Evolutionary conservation across 768 basidiomycete genomes (phyloP).

Genomic region (Peribolospora baueri): DNA sequence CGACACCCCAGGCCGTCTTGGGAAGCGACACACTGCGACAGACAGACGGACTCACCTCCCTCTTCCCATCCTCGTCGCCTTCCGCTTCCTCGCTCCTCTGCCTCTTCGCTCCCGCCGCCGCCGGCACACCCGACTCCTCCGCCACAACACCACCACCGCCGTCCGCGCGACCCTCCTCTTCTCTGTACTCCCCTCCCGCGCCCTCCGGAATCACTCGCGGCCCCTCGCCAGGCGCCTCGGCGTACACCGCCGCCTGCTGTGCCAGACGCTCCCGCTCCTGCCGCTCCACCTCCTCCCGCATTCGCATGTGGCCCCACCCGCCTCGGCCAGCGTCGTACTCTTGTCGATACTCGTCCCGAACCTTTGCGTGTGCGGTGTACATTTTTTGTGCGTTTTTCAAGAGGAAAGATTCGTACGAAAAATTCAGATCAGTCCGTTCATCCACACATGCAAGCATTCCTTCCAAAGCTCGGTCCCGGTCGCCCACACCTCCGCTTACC

Average conservation of each 20-base stretch:
- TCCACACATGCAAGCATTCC: no score
- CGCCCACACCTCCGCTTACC: constrained; percentile 19
- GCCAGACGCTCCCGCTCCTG: constrained; percentile 54
- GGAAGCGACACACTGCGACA: not conserved
- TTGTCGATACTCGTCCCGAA: constrained; percentile 84
- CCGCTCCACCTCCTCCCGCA: constrained; percentile 45
- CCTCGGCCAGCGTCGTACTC: constrained; percentile 94
- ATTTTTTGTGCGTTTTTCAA: constrained; percentile 2
- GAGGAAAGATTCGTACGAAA: constrained; percentile 2
- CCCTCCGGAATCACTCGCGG: not conserved
- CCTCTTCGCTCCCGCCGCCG: constrained; percentile 7
- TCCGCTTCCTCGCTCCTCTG: constrained; percentile 11
- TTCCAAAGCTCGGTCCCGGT: no score
- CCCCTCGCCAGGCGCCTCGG: constrained; percentile 28
- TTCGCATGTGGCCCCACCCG: constrained; percentile 55
- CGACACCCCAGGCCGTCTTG: no score
- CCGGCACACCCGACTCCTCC: constrained; percentile 33
- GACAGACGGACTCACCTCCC: constrained; percentile 8
- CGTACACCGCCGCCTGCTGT: constrained; percentile 67
- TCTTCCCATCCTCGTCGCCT: constrained; percentile 16
- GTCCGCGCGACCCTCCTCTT: constrained; percentile 47
- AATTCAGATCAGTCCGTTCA: no score
- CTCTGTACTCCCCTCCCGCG: not conserved
- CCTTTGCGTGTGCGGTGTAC: constrained; percentile 15
- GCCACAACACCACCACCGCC: constrained; percentile 65